Base-by-base conservation (phyloP, 78 protist species). In the Dictyostelium capitatum region DNA sequence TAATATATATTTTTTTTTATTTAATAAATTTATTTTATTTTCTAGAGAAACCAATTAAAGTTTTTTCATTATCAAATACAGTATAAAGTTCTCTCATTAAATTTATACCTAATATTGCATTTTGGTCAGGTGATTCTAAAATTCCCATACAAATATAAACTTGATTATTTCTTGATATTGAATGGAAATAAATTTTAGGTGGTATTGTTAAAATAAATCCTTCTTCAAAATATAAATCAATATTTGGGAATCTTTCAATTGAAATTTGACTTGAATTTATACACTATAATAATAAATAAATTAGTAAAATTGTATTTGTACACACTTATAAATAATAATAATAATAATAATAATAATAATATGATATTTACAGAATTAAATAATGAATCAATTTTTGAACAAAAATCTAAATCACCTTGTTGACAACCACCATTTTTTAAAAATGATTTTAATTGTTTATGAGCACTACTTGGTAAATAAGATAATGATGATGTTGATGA, bases 1-100 rank as follows among this genome's bases (percentile, higher is more conserved):
- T 37, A 37, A 37, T 37, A 37, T 37, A 37, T 59, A n/a, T 56
- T 56, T 19, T 17, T 19, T 56, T 56, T 2, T 4, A 19, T 20
- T 56, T 20, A 56, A 19, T 9, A 3, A 20, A 19, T 10, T 7
- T 6, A 25, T 56, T 20, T 56, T 56, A 56, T 56, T 56, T 56
- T 56, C 65, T 56, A 11, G 65, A 56, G 28, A 83, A 83, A 12
- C 91, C 91, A 43, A 83, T 50, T 43, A 17, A 32, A 37, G 30
- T 37, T 50, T 73, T 70, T 46, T 83, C 91, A 46, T 83, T 83
- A 62, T 83, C 91, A 73, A 83, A 83, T 2, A 83, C 43, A 11
- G 64, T 83, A 28, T 83, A 83, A 10, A 82, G 67, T 67, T 82
- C 89, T 79, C 92, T 73, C 92, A 85, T 85, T 77, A 85, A 50